phyloP scores from a whole-genome alignment of 2,329 filamentous ascomycete species.

The Colletotrichum limetticola region DNA sequence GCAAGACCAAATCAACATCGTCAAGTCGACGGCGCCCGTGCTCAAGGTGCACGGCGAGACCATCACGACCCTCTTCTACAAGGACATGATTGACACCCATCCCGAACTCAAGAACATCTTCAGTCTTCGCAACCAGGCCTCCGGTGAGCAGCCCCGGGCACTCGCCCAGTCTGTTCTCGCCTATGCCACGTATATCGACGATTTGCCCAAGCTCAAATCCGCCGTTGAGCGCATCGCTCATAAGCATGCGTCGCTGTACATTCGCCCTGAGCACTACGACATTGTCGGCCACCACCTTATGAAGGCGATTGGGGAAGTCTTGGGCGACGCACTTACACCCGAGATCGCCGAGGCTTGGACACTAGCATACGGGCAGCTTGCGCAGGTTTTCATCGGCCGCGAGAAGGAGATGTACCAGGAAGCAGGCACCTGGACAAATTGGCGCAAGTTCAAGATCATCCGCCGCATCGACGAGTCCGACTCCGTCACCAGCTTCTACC shows the following conservation, averaged over 20 bases:
- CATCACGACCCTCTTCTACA: conserved; percentile 81
- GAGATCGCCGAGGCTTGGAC: conserved; percentile 78
- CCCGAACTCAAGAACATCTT: conserved; percentile 77
- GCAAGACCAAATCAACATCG: conserved; percentile 72
- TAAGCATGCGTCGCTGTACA: conserved; percentile 79
- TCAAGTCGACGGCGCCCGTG: conserved; percentile 82
- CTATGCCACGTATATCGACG: conserved; percentile 79
- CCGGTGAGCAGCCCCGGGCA: conserved; percentile 75
- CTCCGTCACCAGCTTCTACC: conserved; percentile 75
- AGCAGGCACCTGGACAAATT: conserved; percentile 55
- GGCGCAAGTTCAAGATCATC: conserved; percentile 65
- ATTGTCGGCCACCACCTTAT: conserved; percentile 77
- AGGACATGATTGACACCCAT: conserved; percentile 71
- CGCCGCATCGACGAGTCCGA: conserved; percentile 70
- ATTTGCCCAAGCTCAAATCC: conserved; percentile 68
- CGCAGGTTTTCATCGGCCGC: conserved; percentile 74
- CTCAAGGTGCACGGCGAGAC: conserved; percentile 73
- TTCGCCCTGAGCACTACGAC: conserved; percentile 75
- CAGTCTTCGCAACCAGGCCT: conserved; percentile 75
- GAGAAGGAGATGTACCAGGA: conserved; percentile 71
- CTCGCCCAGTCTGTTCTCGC: conserved; percentile 76
- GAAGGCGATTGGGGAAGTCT: conserved; percentile 72
- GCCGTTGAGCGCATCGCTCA: conserved; percentile 76
- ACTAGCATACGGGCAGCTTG: conserved; percentile 77
- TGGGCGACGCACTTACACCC: conserved; percentile 74